Evolutionary conservation across 2,329 filamentous ascomycete genomes (phyloP), one percentile per base, ranked within the genome.

Genomic region (Talaromyces atroroseus): DNA sequence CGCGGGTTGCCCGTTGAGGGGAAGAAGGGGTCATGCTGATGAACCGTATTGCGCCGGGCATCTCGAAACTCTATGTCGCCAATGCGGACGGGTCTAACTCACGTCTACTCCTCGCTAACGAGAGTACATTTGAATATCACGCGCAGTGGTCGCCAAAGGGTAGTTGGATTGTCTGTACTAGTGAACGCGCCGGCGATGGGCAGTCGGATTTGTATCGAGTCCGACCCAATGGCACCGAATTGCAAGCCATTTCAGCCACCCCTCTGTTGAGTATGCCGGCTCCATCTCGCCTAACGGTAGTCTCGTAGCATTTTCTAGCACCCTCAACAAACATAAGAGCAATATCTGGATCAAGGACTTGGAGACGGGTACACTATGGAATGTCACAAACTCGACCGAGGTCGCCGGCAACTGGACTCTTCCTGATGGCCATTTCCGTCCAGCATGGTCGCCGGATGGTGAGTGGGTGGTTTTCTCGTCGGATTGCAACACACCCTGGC

Each of bases 181-280:
- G 34, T 14, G 57, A 60, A 42, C 34, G 59, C n/a, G 56, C 55
- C 26, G 59, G 59, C 8, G 50, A 60, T 40, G 59, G 57, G 1
- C 54, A 60, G 20, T 38, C 59, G 1, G 59, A 60, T 54, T 23
- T 59, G 5, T 60, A 60, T 34, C 48, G 52, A n/a, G 40, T 59
- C 21, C 48, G 52, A 6, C 23, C 52, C 20, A 51, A 59, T 45
- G 59, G 53, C 10, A 50, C 24, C 16, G 26, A 44, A 4, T 32
- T 54, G 3, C 16, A 42, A 38, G 8, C 36, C 24, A 34, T 49
- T 29, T 40, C 49, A 18, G 36, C 20, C 5, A 38, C 49, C 20
- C 34, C 47, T 18, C 47, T 38, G 49, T 51, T 20, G 49, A 51
- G 34, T 32, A 51, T 21, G 34, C 49, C 23, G 49, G 34, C 7